These are phyloP conservation scores for Stephanocyclus meneghinianus DNA, from an alignment of 352 stramenopile species.

Conservation along the genomic window DNA sequence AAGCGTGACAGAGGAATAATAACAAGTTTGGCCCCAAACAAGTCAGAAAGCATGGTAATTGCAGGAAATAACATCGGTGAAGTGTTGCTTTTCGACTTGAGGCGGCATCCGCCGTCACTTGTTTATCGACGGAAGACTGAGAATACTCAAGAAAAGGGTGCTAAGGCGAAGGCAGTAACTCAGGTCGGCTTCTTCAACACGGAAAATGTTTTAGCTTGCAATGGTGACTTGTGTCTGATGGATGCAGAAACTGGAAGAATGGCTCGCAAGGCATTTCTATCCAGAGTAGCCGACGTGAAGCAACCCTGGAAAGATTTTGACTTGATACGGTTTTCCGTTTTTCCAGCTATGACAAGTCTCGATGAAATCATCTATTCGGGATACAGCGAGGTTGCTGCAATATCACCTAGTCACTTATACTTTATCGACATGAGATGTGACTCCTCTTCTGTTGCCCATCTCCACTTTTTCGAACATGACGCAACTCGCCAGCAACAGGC, in stretches of 20 bases:
- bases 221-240: constrained; percentile 35
- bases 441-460: constrained; percentile 5
- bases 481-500: not conserved
- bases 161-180: constrained; percentile 1
- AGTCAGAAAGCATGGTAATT: constrained; percentile 38
- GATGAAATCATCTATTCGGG: constrained; percentile 24
- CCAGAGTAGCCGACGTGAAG: not conserved
- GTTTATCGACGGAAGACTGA: constrained; percentile 4
- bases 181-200: constrained; percentile 34
- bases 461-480: not conserved
- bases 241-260: constrained; percentile 27
- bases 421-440: constrained; percentile 36
- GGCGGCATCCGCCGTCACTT: constrained; percentile 30
- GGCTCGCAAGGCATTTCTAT: constrained; percentile 18
- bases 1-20: not conserved
- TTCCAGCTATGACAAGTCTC: constrained; percentile 8
- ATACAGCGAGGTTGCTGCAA: constrained; percentile 25
- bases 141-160: not conserved
- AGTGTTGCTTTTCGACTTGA: constrained; percentile 49
- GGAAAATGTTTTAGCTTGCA: constrained; percentile 24
- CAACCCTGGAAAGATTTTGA: constrained; percentile 14
- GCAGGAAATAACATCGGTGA: constrained; percentile 36
- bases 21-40: constrained; percentile 30
- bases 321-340: constrained; percentile 24
- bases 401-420: constrained; percentile 40